Evolutionary conservation across 305 asterid species (phyloP).

Genomic region (Fraxinus paxiana): DNA sequence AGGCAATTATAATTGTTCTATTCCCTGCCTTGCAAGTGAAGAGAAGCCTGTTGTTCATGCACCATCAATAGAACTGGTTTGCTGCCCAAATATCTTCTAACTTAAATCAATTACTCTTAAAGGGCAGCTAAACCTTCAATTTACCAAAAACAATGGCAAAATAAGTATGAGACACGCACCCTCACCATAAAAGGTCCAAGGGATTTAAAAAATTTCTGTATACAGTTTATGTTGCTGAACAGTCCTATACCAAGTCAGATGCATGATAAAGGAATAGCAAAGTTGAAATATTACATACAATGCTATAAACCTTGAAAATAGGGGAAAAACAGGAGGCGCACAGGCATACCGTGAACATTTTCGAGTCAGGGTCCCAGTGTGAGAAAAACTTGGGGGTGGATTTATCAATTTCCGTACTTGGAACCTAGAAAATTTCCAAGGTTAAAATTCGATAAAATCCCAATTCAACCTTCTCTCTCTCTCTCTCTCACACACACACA

Average conservation of each 20-base stretch:
- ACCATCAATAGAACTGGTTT: not conserved
- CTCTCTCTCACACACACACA: not conserved
- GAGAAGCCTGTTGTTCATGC: not conserved
- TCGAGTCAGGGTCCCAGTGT: constrained; percentile 95
- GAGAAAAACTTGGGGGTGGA: constrained; percentile 96
- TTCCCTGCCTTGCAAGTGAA: not conserved
- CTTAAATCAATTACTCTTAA: not conserved
- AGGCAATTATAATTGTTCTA: not conserved
- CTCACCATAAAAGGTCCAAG: not conserved
- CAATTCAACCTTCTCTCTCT: not conserved
- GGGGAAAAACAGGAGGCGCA: not conserved
- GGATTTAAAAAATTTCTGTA: not conserved
- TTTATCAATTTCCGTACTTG: constrained; percentile 89
- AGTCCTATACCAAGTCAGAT: not conserved
- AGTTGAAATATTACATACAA: not conserved
- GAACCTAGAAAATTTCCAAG: constrained; percentile 51
- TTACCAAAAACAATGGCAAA: not conserved
- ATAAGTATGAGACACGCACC: not conserved
- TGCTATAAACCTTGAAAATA: not conserved
- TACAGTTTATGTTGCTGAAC: not conserved
- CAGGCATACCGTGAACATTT: constrained; percentile 79
- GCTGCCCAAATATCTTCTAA: not conserved
- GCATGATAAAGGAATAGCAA: not conserved
- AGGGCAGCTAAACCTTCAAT: not conserved
- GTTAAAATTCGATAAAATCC: not conserved